phyloP scores from a whole-genome alignment of 208 protist genomes.

The Crithidia sp. region DNA sequence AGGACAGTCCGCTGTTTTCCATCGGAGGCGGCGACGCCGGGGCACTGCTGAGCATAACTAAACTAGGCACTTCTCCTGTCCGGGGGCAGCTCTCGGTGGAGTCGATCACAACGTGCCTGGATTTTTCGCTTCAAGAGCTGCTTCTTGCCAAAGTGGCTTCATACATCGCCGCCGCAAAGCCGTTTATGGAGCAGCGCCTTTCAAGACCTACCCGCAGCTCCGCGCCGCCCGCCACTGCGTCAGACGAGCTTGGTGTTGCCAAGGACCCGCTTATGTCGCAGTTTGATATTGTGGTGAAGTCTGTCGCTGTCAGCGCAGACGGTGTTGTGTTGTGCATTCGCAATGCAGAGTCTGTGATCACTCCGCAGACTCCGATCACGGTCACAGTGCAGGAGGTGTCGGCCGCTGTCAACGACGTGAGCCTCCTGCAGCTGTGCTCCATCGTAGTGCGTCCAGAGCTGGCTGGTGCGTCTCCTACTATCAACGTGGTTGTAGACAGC shows the following conservation, averaged over 20 bases:
- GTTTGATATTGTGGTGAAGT: conserved; percentile 17
- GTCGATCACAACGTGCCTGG: conserved; percentile 12
- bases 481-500: conserved; percentile 15
- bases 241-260: background rate
- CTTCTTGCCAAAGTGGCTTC: conserved; percentile 17
- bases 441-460: conserved; percentile 3
- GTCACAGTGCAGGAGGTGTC: conserved; percentile 17
- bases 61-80: background rate
- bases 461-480: background rate
- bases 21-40: conserved; percentile 9
- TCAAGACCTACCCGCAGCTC: background rate
- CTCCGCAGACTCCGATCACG: conserved; percentile 1
- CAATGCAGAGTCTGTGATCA: background rate
- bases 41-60: conserved; percentile 10
- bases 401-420: conserved; percentile 1
- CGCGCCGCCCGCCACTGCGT: background rate
- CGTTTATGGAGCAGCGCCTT: conserved; percentile 19
- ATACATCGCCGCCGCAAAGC: conserved; percentile 16
- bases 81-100: conserved; percentile 13
- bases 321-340: conserved; percentile 13
- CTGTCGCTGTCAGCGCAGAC: conserved; percentile 16
- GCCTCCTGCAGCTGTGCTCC: conserved; percentile 24
- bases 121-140: conserved; percentile 26
- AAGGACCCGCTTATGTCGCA: conserved; percentile 7
- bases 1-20: conserved; percentile 15